Evolutionary conservation across 768 basidiomycete species (phyloP), one percentile per base, ranked within the genome.

Genomic region (Roridomyces roridus): DNA sequence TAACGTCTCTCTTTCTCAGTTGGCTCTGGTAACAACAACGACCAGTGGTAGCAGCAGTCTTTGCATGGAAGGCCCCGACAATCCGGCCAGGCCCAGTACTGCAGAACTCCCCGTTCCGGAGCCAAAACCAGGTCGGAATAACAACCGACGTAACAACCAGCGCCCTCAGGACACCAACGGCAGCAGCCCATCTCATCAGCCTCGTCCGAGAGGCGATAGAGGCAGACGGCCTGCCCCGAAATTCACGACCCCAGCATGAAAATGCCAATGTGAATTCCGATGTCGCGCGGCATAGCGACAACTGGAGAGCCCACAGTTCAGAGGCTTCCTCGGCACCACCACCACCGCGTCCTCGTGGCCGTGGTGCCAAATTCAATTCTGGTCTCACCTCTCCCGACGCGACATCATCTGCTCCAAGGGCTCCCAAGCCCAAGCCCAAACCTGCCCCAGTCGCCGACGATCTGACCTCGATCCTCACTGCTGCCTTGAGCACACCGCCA

Each of bases 401-500:
- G 49, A 17, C 18, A 12, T 35, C 46, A 3, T 31, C 58, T 0
- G 56, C 61, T 5, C 46, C 53, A 41, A 23, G 18, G 43, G 24
- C 51, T 14, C 40, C 48, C 20, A 53, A 56, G 37, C 53, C 44
- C 24, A 64, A 29, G 34, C 45, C 59, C 25, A 49, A 62, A 34
- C 6, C 54, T 1, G 59, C 57, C 9, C 66, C 57, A n/a, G 78
- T 80, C 46, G 69, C 76, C 4, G 85, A 88, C 59, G 91, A 91
- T 67, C 82, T 94, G 31, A 91, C 91, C 0, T 91, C 91, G 5
- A 82, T 79, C 4, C 83, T 94, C 51, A 89, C 81, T 17, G 81
- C 81, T 23, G 80, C 81, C 6, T 77, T 95, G 25, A 82, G 84
- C 59, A 83, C 82, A 0, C 82, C 87, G 0, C 91, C 93, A n/a